Percentiles rank a stretch among this genome's conserved stretches.
Conservation (phyloP, 2,329 filamentous ascomycete genomes). For the Aspergillus unguis region DNA sequence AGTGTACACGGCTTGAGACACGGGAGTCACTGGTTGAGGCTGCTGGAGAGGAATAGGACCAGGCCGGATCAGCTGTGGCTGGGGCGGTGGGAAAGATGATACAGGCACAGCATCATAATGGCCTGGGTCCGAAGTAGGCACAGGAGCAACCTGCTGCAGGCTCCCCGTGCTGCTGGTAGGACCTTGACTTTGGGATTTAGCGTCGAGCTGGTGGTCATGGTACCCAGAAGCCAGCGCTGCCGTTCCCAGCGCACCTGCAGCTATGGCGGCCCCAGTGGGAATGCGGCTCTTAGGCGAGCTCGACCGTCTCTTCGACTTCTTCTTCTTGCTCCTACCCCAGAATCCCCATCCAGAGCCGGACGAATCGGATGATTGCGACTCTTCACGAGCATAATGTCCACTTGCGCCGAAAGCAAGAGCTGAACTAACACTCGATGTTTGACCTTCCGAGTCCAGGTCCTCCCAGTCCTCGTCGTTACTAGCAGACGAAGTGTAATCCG, state of each 20-base stretch:
- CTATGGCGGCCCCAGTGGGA: constrained; percentile 36
- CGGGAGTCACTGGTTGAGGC: constrained; percentile 72
- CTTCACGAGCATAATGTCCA: constrained; percentile 45
- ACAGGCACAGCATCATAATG: constrained; percentile 55
- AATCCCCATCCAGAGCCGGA: constrained; percentile 56
- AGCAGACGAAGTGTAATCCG: constrained; percentile 26
- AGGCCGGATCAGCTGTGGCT: constrained; percentile 46
- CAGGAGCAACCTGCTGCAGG: constrained; percentile 61
- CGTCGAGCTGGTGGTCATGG: constrained; percentile 13
- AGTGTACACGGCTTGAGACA: constrained; percentile 65
- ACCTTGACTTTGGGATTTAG: constrained; percentile 13
- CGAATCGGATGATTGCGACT: constrained; percentile 55
- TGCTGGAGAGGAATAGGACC: constrained; percentile 73
- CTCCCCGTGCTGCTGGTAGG: constrained; percentile 43
- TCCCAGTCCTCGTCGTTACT: constrained; percentile 55
- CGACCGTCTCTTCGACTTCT: constrained; percentile 20
- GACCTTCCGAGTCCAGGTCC: constrained; percentile 55
- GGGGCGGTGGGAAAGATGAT: constrained; percentile 23
- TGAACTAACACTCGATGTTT: constrained; percentile 53
- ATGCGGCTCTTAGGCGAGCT: constrained; percentile 20
- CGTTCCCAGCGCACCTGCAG: constrained; percentile 42
- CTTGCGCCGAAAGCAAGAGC: constrained; percentile 60
- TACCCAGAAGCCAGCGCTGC: constrained; percentile 40
- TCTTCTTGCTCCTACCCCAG: constrained; percentile 35
- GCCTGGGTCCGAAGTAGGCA: constrained; percentile 63